Evolutionary conservation across 2,329 filamentous ascomycete genomes (phyloP), one percentile per base, ranked within the genome.

Genomic region (Phialemoniopsis sp.): DNA sequence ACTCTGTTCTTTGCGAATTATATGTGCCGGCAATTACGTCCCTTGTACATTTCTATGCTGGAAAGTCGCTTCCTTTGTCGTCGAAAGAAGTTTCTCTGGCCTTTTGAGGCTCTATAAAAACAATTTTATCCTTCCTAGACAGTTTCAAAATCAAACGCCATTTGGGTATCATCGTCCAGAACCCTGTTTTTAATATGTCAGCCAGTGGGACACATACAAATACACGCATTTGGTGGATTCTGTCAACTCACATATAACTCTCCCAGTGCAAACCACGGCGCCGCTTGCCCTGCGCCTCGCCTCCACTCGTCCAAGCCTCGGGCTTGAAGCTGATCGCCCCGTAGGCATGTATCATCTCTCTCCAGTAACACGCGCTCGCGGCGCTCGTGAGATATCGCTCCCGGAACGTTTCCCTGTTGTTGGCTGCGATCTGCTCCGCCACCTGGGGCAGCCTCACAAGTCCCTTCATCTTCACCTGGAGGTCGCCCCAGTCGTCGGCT

Each of bases 251-350:
- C 34, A 36, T 12, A 28, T 29, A 30, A 29, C n/a, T 13, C n/a
- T 29, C 26, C 28, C 28, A 29, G 26, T 15, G 16, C 12, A 31
- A 17, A 6, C 28, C 34, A 21, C 28, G 29, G n/a, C 13, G n/a
- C 19, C 14, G n/a, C 13, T 44, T 42, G 19, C 50, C 43, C 35
- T 43, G 34, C 51, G 50, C 13, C 29, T 32, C 14, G 21, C 31
- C 19, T 30, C 36, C 5, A 32, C 29, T 3, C 29, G 14, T 14
- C 13, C 13, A 16, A 14, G 34, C 7, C 19, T 14, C 29, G 21
- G 34, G 34, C 34, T 12, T 28, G 34, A 29, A 36, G 19, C 5
- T 26, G 12, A 36, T 21, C 5, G 19, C n/a, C 18, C 10, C 13
- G 34, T 36, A 36, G 12, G 34, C 34, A 3, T 28, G 13, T 2